Evolutionary conservation across 805 yeast species (phyloP).

Genomic region (Priceomyces carsonii): DNA sequence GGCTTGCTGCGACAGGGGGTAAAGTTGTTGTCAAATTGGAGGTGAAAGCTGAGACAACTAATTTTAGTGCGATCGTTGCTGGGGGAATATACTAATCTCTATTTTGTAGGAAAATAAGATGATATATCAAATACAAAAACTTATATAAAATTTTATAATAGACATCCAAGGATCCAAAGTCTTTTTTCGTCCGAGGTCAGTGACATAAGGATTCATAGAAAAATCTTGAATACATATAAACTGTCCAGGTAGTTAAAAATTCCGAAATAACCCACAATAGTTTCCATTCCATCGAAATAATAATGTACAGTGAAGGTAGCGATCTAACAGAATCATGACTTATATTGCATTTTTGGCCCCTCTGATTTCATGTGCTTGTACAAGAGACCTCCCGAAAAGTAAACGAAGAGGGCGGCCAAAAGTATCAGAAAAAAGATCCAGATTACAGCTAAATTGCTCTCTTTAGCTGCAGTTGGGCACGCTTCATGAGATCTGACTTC

Average conservation of each 20-base stretch:
- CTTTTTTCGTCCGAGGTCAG: no score
- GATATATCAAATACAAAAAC: no score
- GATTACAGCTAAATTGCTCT: constrained; percentile 62
- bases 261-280: no score
- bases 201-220: no score
- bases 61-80: constrained; percentile 51
- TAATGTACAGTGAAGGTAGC: no score
- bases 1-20: constrained; percentile 55
- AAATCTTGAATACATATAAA: no score
- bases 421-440: constrained; percentile 38
- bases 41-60: constrained; percentile 49
- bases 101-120: no score
- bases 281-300: no score
- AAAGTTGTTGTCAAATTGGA: constrained; percentile 61
- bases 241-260: no score
- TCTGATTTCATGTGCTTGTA: constrained; percentile 25
- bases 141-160: no score
- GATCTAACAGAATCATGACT: not conserved
- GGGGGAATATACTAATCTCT: constrained; percentile 28
- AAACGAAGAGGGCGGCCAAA: constrained; percentile 36
- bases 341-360: not conserved
- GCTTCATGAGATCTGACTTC: constrained; percentile 86
- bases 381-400: constrained; percentile 39
- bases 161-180: no score
- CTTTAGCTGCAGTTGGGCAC: constrained; percentile 74